A percentile compares a stretch with the other conserved stretches of the same genome.
phyloP scores from a whole-genome alignment of 192 early-diverging fungal genomes.

The Globomyces pollinis-pini region DNA sequence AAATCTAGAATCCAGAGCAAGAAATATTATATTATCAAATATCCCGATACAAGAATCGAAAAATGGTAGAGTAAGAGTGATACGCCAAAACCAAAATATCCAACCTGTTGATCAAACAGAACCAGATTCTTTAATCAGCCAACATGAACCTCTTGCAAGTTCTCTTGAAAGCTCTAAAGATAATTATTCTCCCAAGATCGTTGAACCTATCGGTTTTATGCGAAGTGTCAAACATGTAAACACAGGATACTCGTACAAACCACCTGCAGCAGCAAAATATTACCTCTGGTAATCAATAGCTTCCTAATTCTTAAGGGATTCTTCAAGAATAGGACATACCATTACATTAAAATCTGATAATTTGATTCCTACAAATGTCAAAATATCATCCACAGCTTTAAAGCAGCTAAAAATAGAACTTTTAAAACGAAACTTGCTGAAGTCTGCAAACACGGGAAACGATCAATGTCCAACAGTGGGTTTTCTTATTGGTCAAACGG shows the following conservation, averaged over 20 bases:
- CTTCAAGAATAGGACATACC: neutral
- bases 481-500: neutral
- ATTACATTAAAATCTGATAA: neutral
- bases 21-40: neutral
- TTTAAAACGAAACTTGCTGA: neutral
- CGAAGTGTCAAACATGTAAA: neutral
- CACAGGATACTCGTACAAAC: slow-evolving; percentile 7
- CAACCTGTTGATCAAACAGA: neutral
- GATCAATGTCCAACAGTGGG: neutral
- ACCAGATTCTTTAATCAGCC: neutral
- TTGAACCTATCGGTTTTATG: too few relatives aligned
- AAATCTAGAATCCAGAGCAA: neutral
- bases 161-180: too few relatives aligned
- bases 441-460: neutral
- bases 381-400: neutral
- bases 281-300: too few relatives aligned
- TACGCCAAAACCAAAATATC: neutral
- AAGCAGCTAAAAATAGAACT: neutral
- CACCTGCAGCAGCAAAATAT: slow-evolving; percentile 10
- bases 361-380: neutral
- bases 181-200: too few relatives aligned
- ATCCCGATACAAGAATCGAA: neutral
- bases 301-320: too few relatives aligned
- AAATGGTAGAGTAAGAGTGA: neutral
- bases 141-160: neutral